Base-by-base conservation (phyloP, 371 early-diverging fungal species). In the Apophysomyces variabilis region DNA sequence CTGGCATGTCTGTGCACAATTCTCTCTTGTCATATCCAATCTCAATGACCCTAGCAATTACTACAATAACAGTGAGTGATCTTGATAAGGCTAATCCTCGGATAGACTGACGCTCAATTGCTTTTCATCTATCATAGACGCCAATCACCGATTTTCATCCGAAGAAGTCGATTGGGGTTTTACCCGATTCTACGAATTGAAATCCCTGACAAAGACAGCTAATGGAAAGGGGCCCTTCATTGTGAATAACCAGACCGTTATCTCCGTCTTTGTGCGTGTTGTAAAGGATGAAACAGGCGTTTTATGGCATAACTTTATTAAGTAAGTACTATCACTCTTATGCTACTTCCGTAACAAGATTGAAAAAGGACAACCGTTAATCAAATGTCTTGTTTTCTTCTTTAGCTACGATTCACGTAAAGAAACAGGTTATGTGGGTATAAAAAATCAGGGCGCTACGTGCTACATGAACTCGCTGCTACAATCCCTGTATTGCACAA, bases 391-490 rank as follows among this genome's bases (percentile, higher is more conserved):
- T 26, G 32, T 26, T 3, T 26, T 26, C 32, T 26, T 26, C 1
- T 26, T 43, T 70, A 91, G 91, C 71, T 95, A 90, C 71, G 92
- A 95, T 74, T 94, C 97, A 45, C 91, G 92, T 71, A 83, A 87
- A 58, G 88, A 90, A 73, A 96, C 97, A 18, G 98, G 99, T 12
- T 93, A 86, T 71, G 94, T 98, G 38, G 99, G 99, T 1, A 80
- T 99, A 66, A 88, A 89, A 63, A 99, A 99, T 80, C 97, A 99
- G 71, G 99, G 99, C n/a, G 99, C 99, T 2, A 99, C 99, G 0
- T 99, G 99, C 80, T 99, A 99, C 78, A 95, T 99, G 93, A 99
- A 99, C 85, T 96, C 99, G 50, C 81, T 99, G 35, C 88, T 99
- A 39, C 99, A 99, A 76, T 95, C 97, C 14, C 83, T 99, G n/a